Percentiles rank a stretch among this genome's conserved stretches.
Conservation (phyloP, 768 basidiomycete species). For the Phallus indusiatus region DNA sequence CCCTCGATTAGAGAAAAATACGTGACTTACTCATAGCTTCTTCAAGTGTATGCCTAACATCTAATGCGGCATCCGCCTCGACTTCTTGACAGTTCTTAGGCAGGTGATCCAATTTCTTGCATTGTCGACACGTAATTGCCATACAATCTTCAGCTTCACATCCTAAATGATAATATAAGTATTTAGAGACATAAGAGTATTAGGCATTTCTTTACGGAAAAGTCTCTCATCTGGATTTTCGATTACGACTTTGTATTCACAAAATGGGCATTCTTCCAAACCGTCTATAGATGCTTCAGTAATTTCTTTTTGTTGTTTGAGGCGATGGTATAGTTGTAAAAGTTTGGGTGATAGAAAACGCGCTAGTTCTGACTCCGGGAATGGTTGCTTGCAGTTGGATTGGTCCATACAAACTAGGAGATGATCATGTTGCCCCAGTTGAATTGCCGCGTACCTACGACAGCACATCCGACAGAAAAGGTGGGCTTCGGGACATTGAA, state of each 20-base stretch:
- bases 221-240: constrained; percentile 59
- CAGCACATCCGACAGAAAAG: constrained; percentile 76
- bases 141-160: constrained; percentile 58
- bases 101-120: constrained; percentile 72
- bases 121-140: constrained; percentile 67
- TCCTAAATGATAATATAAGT: constrained; percentile 22
- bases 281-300: constrained; percentile 68
- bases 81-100: constrained; percentile 76
- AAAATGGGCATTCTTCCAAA: constrained; percentile 85
- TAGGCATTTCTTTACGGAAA: constrained; percentile 33
- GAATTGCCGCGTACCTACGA: constrained; percentile 53
- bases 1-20: background rate
- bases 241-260: constrained; percentile 78
- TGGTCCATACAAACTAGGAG: constrained; percentile 76
- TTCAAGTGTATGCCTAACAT: constrained; percentile 71
- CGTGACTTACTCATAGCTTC: constrained; percentile 78
- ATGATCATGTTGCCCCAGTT: constrained; percentile 54
- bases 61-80: constrained; percentile 64
- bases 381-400: constrained; percentile 57
- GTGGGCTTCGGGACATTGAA: constrained; percentile 85
- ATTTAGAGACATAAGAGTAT: background rate
- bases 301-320: constrained; percentile 72
- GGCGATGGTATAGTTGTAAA: constrained; percentile 58
- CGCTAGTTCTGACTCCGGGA: constrained; percentile 58
- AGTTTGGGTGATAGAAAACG: constrained; percentile 62